phyloP scores from a whole-genome alignment of 306 rosid genomes.

The Ceratonia siliqua region DNA sequence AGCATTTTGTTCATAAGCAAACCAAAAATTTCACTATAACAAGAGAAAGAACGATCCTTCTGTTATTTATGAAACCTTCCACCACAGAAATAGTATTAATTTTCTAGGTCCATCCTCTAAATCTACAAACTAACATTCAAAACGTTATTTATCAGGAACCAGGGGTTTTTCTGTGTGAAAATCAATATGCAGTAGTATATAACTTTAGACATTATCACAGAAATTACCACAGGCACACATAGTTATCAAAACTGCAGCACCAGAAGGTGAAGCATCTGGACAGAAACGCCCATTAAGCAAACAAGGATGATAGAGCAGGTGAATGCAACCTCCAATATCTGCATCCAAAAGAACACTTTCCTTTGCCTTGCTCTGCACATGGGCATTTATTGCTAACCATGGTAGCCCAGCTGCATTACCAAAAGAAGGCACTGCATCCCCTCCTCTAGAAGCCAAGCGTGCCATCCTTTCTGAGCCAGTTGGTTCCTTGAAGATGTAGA shows the following conservation, averaged over 20 bases:
- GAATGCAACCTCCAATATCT: slow-evolving; percentile 86
- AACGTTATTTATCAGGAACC: slow-evolving; percentile 22
- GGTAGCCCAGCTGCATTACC: slow-evolving; percentile 94
- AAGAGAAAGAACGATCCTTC: slow-evolving; percentile 2
- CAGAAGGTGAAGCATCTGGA: slow-evolving; percentile 97
- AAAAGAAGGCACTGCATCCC: slow-evolving; percentile 86
- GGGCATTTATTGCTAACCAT: slow-evolving; percentile 78
- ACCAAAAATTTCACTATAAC: neutral
- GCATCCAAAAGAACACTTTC: slow-evolving; percentile 90
- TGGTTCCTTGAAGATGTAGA: slow-evolving; percentile 92
- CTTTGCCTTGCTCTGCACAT: slow-evolving; percentile 67
- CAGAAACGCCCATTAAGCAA: slow-evolving; percentile 92
- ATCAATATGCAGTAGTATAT: slow-evolving; percentile 5
- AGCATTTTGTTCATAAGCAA: neutral
- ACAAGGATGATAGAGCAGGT: slow-evolving; percentile 93
- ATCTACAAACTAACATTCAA: slow-evolving; percentile 14
- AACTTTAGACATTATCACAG: slow-evolving; percentile 12
- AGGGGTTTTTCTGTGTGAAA: neutral
- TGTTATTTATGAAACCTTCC: neutral
- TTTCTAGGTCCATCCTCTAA: slow-evolving; percentile 22
- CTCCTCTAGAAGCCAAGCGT: slow-evolving; percentile 92
- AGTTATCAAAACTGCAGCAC: slow-evolving; percentile 75
- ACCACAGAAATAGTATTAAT: slow-evolving; percentile 17
- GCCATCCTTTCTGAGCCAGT: slow-evolving; percentile 88
- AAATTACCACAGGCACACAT: slow-evolving; percentile 34